These are phyloP conservation scores for Chaetomium globosum DNA, from an alignment of 2,329 filamentous ascomycete genomes.

Conservation along the genomic window DNA sequence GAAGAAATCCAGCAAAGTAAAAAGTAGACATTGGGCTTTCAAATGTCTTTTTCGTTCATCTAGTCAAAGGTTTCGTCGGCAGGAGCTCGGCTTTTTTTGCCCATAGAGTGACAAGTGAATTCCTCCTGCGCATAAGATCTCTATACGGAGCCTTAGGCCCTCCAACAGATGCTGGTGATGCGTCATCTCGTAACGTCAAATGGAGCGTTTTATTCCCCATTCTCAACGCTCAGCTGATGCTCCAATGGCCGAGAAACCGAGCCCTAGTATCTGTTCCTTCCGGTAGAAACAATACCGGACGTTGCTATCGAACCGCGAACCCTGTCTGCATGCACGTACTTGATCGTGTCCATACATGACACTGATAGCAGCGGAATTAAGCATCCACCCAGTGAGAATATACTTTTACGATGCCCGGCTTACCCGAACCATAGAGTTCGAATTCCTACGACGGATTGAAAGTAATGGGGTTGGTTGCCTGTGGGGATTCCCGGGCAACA, in stretches of 20 bases:
- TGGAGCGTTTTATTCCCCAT: not conserved
- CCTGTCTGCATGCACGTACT: not conserved
- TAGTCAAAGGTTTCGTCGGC: too few species aligned
- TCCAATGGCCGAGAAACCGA: not conserved
- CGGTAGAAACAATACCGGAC: too few species aligned
- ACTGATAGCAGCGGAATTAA: not conserved
- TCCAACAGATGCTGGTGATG: not conserved
- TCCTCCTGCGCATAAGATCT: too few species aligned
- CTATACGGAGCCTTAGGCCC: not conserved
- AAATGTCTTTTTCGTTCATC: too few species aligned
- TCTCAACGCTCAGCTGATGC: not conserved
- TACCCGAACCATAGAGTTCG: not conserved
- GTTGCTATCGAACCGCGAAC: too few species aligned
- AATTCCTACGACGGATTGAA: not conserved
- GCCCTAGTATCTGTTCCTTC: not conserved
- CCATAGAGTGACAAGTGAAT: too few species aligned
- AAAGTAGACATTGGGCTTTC: too few species aligned
- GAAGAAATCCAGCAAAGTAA: too few species aligned
- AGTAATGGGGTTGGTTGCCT: not conserved
- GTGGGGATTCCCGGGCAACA: conserved; percentile 5
- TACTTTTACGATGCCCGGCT: not conserved
- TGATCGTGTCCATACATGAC: not conserved
- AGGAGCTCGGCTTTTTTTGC: too few species aligned
- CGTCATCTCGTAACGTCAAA: not conserved
- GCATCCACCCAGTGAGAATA: not conserved